phyloP scores from a whole-genome alignment of 2,329 filamentous ascomycete species.

The Aspergillus sp. region DNA sequence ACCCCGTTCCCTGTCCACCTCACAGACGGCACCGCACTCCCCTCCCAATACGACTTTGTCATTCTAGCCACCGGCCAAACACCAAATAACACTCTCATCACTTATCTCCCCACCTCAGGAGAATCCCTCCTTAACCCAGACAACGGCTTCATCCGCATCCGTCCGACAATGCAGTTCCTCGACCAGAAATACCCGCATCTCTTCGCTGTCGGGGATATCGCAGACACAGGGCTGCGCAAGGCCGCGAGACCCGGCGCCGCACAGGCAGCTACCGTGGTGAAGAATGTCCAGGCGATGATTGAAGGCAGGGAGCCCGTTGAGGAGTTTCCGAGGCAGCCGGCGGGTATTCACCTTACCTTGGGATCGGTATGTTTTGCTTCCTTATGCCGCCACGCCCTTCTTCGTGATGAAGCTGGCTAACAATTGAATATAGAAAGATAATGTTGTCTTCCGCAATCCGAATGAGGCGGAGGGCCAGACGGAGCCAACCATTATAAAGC shows the following conservation, averaged over 20 bases:
- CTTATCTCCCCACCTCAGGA: conserved; percentile 24
- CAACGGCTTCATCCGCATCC: conserved; percentile 35
- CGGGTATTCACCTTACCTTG: conserved; percentile 35
- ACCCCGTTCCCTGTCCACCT: conserved; percentile 28
- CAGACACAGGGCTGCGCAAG: conserved; percentile 37
- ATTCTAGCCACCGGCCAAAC: conserved; percentile 51
- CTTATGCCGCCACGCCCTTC: neutral
- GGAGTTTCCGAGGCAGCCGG: conserved; percentile 27
- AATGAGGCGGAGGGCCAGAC: conserved; percentile 34
- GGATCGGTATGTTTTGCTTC: conserved; percentile 28
- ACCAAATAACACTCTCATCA: conserved; percentile 46
- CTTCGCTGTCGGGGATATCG: conserved; percentile 38
- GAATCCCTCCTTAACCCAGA: conserved; percentile 31
- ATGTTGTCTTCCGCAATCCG: conserved; percentile 39
- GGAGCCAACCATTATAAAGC: conserved; percentile 33
- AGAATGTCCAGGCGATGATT: conserved; percentile 34
- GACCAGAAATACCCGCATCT: conserved; percentile 31
- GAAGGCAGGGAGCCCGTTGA: conserved; percentile 27
- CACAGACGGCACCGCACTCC: conserved; percentile 32
- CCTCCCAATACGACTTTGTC: conserved; percentile 36
- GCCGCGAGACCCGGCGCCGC: conserved; percentile 33
- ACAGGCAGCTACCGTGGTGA: conserved; percentile 33
- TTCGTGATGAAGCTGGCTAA: neutral
- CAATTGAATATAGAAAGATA: conserved; percentile 28
- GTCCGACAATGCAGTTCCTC: conserved; percentile 34